Base-by-base conservation (phyloP, 2,329 filamentous ascomycete species). In the Tolypocladium sp. region DNA sequence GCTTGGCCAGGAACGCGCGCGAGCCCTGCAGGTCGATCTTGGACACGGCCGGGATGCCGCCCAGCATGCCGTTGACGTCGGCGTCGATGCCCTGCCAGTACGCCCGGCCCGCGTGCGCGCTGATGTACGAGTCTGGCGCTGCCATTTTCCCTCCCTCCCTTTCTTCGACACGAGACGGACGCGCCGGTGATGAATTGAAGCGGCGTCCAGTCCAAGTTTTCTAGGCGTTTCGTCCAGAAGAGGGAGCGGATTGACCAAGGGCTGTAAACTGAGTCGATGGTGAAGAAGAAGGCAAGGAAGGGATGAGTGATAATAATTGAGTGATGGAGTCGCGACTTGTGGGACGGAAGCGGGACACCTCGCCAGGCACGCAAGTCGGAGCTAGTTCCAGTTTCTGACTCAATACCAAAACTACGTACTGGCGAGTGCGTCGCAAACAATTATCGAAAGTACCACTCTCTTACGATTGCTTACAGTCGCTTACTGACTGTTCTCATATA, bases 41-140 rank as follows among this genome's bases (percentile, higher is more conserved):
- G 6, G 64, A 61, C 35, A 65, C 46, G 41, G 61, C 57, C 3
- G 74, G 68, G 60, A 74, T 76, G 75, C 91, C 89, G 65, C 90
- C 91, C 3, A 94, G 85, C 85, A 92, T 91, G 71, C 89, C 89
- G 65, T 87, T 80, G 60, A 76, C 70, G 63, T 76, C 73, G 58
- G 76, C 74, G 17, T 71, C 69, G 53, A 77, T 64, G 59, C 68
- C 68, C 58, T 78, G 67, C 79, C 77, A 81, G 68, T 80, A 81
- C 25, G 65, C 66, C 30, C 71, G 68, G 20, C 73, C 71, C 41
- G 73, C 72, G 17, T 66, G 66, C 33, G 66, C 68, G 62, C 65
- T 69, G 61, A 75, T 73, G 56, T 60, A 65, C 25, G 68, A 63
- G 55, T 74, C 49, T 15, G 49, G 30, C 30, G 49, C 71, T 20